Base-by-base conservation (phyloP, 2,329 filamentous ascomycete genomes). In the Beauveria varroae region DNA sequence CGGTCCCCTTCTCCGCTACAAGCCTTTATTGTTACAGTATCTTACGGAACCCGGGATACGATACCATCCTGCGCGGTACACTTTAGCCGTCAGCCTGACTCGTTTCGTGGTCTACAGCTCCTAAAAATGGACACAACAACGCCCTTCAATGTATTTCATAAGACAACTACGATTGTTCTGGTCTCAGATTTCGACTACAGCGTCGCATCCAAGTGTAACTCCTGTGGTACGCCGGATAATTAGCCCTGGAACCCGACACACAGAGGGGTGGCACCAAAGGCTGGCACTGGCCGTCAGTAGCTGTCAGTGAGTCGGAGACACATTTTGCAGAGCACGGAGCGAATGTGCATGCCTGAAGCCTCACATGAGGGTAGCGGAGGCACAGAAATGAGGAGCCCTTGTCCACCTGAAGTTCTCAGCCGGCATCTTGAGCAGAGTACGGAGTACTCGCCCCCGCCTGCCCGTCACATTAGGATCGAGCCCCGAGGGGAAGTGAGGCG, bases 361-460 rank as follows among this genome's bases (percentile, higher is more conserved):
- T 61, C 59, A 61, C 59, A 61, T 61, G 51, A 61, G 55, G 40
- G 12, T n/a, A 24, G 18, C 47, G 57, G 57, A 59, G 37, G 24
- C n/a, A 51, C 47, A 30, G 47, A 52, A 40, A 44, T 30, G 47
- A 52, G 30, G 37, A 51, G 4, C 47, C 37, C 20, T 44, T 43
- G 34, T 18, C 47, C 57, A 18, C 46, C 37, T 22, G 22, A 24
- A 26, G 34, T 22, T 24, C 47, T 59, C 57, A 59, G 47, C 20
- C 24, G 24, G 50, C 18, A 24, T 18, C 34, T 58, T 22, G 22
- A 43, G 34, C 30, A 30, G 56, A 44, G 37, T 2, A 26, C 20
- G 22, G 56, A 44, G 37, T 2, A 26, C 37, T 51, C 22, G 56
- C 46, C 57, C 37, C 26, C 47, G 57, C 57, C 57, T 10, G 22